Evolutionary conservation across 2,329 filamentous ascomycete genomes (phyloP), one percentile per base, ranked within the genome.

Genomic region (Rhynchosporium agropyri): DNA sequence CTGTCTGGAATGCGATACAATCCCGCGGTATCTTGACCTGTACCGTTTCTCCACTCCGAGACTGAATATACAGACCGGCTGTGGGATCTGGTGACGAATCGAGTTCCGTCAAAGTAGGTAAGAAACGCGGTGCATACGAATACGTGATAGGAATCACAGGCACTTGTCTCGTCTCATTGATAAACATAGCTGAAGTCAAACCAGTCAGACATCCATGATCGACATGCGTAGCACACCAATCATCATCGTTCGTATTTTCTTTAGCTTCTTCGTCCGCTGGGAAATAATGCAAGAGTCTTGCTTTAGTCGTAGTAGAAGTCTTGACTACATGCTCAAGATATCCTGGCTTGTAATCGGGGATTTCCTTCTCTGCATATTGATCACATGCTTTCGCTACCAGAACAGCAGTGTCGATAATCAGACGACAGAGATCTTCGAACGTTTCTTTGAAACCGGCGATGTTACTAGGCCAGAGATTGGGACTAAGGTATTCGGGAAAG

Each of bases 181-280:
- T 83, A 76, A 96, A 98, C 92, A 98, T 97, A 69, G 94, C 93
- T 2, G 90, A 94, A 0, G 95, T 99, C 40, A 99, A 82, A 13
- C 93, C 94, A 0, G 95, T 99, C 38, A 99, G 82, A 74, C 94
- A 98, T 49, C 95, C 92, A 72, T 97, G 92, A 76, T 98, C 94
- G 62, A 95, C 80, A 75, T 95, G 90, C 1, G 89, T 92, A 3
- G 92, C 91, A 76, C 94, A 99, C 95, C 95, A 99, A 77, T 96
- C 91, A 76, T 97, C 93, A 65, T 92, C 88, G 60, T 80, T 79
- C 46, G 76, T 76, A 8, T 75, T 73, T 13, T 72, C 77, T 15
- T 75, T 73, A 15, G 76, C 69, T 26, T 72, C 70, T 15, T 72
- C 71, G 28, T 77, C 78, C 73, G 82, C 82, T 1, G 94, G 94